Evolutionary conservation across 306 rosid species (phyloP), one percentile per base, ranked within the genome.

Genomic region (cucumber (Cucumis sativus)): DNA sequence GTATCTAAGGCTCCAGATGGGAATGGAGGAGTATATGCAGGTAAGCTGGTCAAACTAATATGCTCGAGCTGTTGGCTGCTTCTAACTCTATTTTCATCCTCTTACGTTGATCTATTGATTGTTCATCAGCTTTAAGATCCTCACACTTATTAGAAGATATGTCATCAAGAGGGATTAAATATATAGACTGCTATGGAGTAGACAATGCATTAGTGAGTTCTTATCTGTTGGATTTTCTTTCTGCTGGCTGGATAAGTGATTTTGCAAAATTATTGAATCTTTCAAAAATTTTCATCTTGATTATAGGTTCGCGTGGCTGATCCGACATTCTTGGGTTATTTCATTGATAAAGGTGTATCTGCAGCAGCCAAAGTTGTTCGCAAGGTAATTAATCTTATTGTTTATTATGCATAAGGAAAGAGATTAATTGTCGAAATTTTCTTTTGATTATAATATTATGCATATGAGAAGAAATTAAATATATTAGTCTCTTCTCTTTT

Each of bases 1-100:
- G 95, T 95, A 75, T 91, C 99, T 63, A 87, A 92, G 86, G 88
- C 99, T 83, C 99, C 99, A 57, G 99, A 95, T 80, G 99, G 99
- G 77, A 92, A 95, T 81, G 99, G 99, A 75, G 99, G 99, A 75
- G 97, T 95, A 62, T 95, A 89, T 83, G 82, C 97, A 83, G 98
- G 98, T 93, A 71, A 69, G 72, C 75, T 63, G 47, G 14, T 78
- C 60, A 65, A 20, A 43, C 71, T 70, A 30, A 28, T 17, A 60
- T 58, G 79, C 75, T 81, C 43, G 37, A 76, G 80, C 78, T 54
- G 59, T n/a, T 51, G 51, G 15, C 33, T 65, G 55, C 56, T 37
- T 17, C 30, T 61, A 14, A 30, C 30, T 54, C 43, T 65, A 51
- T 6, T 51, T 37, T 65, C 10, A 23, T 28, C 62, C 28, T 77